Evolutionary conservation across 2,329 filamentous ascomycete genomes (phyloP).

Genomic region (Phialophora macrospora): DNA sequence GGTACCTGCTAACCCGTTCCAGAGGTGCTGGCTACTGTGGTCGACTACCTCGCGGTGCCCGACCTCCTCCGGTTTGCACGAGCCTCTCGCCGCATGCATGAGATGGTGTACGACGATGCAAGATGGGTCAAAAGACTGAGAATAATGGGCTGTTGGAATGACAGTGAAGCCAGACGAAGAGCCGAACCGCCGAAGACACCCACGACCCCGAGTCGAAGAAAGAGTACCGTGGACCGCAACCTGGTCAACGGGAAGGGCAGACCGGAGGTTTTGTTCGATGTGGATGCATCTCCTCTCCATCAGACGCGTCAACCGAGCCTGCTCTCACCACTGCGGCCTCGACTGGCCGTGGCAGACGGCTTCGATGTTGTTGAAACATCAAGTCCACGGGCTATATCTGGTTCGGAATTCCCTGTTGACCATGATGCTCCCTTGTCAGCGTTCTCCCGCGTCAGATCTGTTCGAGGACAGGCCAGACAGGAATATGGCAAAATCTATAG

Average conservation of each 20-base stretch:
- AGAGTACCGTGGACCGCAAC: constrained; percentile 33
- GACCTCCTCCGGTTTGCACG: constrained; percentile 86
- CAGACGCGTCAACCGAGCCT: constrained; percentile 26
- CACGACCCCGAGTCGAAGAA: constrained; percentile 24
- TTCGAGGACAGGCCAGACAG: constrained; percentile 81
- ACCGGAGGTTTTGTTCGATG: constrained; percentile 36
- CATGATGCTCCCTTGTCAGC: constrained; percentile 69
- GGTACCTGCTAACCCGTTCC: constrained; percentile 40
- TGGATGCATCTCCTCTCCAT: constrained; percentile 24
- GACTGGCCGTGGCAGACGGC: constrained; percentile 63
- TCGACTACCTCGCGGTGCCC: constrained; percentile 84
- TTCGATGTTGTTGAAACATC: constrained; percentile 77
- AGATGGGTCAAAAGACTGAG: constrained; percentile 88
- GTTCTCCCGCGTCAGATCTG: constrained; percentile 72
- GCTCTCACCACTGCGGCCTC: constrained; percentile 32
- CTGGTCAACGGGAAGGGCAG: constrained; percentile 39
- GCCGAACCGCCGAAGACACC: constrained; percentile 27
- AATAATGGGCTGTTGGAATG: constrained; percentile 90
- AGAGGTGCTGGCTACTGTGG: constrained; percentile 86
- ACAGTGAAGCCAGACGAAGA: constrained; percentile 74
- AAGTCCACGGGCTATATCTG: constrained; percentile 43
- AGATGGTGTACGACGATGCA: constrained; percentile 99
- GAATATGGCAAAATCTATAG: constrained; percentile 91
- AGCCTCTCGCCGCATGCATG: constrained; percentile 82
- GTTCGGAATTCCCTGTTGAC: constrained; percentile 54